Percentiles rank a stretch among this genome's conserved stretches.
phyloP scores from a whole-genome alignment of 805 yeast species.

The Starmerella apis region DNA sequence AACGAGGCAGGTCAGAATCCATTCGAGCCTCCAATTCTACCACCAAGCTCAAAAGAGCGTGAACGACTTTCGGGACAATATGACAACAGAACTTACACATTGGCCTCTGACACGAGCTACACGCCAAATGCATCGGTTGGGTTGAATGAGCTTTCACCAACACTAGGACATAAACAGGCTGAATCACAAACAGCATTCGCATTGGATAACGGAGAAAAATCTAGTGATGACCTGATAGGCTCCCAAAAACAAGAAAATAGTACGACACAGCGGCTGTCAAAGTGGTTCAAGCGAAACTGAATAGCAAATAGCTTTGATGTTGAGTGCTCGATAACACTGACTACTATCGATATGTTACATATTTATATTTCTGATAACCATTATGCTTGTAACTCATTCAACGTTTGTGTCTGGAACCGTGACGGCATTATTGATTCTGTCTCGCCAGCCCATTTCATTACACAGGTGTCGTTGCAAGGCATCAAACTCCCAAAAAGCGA shows the following conservation, averaged over 20 bases:
- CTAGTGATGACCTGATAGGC: background rate
- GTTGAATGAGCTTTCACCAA: background rate
- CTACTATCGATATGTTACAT: background rate
- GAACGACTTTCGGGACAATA: constrained; percentile 7
- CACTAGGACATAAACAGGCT: constrained; percentile 6
- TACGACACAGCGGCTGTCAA: constrained; percentile 23
- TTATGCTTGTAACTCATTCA: no score
- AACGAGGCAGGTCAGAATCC: constrained; percentile 15
- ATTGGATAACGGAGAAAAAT: background rate
- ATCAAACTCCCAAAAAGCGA: constrained; percentile 25
- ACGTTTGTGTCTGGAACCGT: background rate
- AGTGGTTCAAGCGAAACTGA: background rate
- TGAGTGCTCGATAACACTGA: no score
- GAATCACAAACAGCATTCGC: constrained; percentile 18
- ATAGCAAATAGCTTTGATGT: no score
- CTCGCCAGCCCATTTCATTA: constrained; percentile 15
- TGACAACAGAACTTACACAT: constrained; percentile 14
- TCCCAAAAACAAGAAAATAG: constrained; percentile 50
- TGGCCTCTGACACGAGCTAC: constrained; percentile 12
- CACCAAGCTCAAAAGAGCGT: constrained; percentile 11
- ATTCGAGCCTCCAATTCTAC: constrained; percentile 18
- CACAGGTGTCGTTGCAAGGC: constrained; percentile 9
- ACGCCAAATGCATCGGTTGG: constrained; percentile 1
- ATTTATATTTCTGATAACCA: background rate
- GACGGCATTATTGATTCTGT: constrained; percentile 3